A percentile compares a stretch with the other conserved stretches of the same genome.
phyloP scores from a whole-genome alignment of 768 basidiomycete species.

The Mycena chlorophos region DNA sequence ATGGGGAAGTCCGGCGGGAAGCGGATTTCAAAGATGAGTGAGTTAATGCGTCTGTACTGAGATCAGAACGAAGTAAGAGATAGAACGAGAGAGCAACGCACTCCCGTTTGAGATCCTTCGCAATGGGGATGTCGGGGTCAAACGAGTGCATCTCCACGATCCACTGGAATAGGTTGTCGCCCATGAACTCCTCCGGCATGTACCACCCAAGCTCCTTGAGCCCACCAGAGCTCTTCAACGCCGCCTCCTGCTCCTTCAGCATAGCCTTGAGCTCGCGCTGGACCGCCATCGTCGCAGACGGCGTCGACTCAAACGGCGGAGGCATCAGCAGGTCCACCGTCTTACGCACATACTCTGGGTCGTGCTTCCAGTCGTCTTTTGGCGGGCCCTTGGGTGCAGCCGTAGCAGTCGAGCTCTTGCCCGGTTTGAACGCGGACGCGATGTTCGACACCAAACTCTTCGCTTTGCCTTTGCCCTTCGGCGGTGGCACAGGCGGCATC shows the following conservation, averaged over 20 bases:
- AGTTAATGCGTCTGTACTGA: constrained; percentile 51
- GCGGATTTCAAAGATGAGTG: constrained; percentile 54
- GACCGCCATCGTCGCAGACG: constrained; percentile 56
- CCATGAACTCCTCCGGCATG: constrained; percentile 63
- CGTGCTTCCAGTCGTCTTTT: constrained; percentile 55
- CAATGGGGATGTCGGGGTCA: constrained; percentile 58
- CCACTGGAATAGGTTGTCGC: constrained; percentile 72
- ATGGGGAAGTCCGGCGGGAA: constrained; percentile 66
- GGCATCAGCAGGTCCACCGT: constrained; percentile 53
- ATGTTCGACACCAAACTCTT: constrained; percentile 13
- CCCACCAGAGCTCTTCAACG: constrained; percentile 31
- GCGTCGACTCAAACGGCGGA: constrained; percentile 58
- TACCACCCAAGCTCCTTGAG: constrained; percentile 69
- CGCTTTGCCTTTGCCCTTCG: constrained; percentile 19
- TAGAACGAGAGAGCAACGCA: constrained; percentile 27
- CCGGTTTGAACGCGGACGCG: constrained; percentile 8
- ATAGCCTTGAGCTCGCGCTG: constrained; percentile 62
- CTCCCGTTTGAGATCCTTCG: constrained; percentile 56
- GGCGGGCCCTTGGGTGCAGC: constrained; percentile 26
- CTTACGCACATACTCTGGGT: constrained; percentile 47
- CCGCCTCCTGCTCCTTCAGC: constrained; percentile 57
- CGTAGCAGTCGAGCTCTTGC: constrained; percentile 12
- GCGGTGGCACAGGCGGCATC: constrained; percentile 19
- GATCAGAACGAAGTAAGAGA: constrained; percentile 2
- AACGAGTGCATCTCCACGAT: constrained; percentile 74